Evolutionary conservation across 371 early-diverging fungal species (phyloP).

Genomic region (Mucor velutinosus): DNA sequence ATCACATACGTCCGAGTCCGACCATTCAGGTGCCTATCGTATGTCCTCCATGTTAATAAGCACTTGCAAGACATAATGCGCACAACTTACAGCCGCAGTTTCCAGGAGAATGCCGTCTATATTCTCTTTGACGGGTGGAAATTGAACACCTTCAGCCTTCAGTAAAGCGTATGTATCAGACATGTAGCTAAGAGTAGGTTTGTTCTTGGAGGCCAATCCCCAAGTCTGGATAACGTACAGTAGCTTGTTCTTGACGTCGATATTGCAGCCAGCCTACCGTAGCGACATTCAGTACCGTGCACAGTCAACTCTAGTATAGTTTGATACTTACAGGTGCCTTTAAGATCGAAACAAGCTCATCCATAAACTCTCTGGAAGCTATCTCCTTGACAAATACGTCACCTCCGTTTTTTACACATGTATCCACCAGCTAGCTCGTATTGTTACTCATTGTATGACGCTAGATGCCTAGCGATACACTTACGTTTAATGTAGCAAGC

Average conservation of each 20-base stretch:
- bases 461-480: background rate
- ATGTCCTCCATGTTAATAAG: background rate
- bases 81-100: constrained; percentile 61
- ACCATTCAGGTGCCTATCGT: constrained; percentile 92
- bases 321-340: constrained; percentile 60
- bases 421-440: constrained; percentile 74
- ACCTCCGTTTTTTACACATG: constrained; percentile 95
- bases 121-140: constrained; percentile 72
- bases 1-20: constrained; percentile 91
- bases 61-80: background rate
- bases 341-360: constrained; percentile 74
- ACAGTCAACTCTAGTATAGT: background rate
- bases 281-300: background rate
- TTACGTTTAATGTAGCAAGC: constrained; percentile 84
- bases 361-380: constrained; percentile 89
- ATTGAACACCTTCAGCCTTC: constrained; percentile 75
- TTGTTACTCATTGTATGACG: background rate
- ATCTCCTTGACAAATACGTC: constrained; percentile 86
- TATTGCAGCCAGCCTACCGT: constrained; percentile 51
- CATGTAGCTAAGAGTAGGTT: constrained; percentile 77
- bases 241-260: constrained; percentile 75
- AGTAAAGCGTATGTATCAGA: constrained; percentile 76
- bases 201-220: constrained; percentile 81
- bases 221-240: constrained; percentile 84
- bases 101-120: constrained; percentile 73